These are phyloP conservation scores for Trichosporon faecale DNA, from an alignment of 1,284 basidiomycete genomes.

Conservation along the genomic window DNA sequence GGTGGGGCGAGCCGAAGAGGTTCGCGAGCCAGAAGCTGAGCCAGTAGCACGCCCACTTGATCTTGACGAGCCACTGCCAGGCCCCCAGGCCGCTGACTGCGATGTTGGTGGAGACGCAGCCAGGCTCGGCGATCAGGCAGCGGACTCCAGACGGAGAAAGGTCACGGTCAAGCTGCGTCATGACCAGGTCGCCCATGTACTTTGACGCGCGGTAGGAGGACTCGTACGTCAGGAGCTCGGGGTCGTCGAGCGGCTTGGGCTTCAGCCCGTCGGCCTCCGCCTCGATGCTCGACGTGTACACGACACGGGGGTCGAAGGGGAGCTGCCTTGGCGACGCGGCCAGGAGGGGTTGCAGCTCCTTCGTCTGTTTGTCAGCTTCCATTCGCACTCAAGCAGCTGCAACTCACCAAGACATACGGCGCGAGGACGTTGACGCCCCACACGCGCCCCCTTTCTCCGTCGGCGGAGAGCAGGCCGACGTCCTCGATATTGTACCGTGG, in stretches of 20 bases:
- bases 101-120: constrained; percentile 68
- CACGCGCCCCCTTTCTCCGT: constrained; percentile 71
- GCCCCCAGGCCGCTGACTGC: constrained; percentile 40
- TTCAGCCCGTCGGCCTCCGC: constrained; percentile 59
- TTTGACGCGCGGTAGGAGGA: constrained; percentile 72
- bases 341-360: constrained; percentile 47
- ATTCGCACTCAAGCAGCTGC: not conserved
- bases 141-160: constrained; percentile 54
- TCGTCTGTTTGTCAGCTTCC: constrained; percentile 32
- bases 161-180: constrained; percentile 58
- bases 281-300: constrained; percentile 78
- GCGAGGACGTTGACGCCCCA: constrained; percentile 86
- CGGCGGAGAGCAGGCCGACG: constrained; percentile 60
- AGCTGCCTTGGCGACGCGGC: constrained; percentile 39
- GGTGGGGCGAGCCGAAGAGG: constrained; percentile 42
- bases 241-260: constrained; percentile 58
- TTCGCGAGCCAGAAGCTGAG: constrained; percentile 61
- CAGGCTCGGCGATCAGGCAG: constrained; percentile 70
- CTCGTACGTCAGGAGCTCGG: constrained; percentile 64
- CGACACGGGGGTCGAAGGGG: constrained; percentile 60
- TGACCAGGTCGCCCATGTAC: constrained; percentile 73
- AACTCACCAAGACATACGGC: constrained; percentile 72
- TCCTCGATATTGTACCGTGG: constrained; percentile 65
- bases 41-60: constrained; percentile 60
- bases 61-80: constrained; percentile 55